Evolutionary conservation across 1,284 basidiomycete genomes (phyloP), one percentile per base, ranked within the genome.

Genomic region (Heterobasidion irregulare): DNA sequence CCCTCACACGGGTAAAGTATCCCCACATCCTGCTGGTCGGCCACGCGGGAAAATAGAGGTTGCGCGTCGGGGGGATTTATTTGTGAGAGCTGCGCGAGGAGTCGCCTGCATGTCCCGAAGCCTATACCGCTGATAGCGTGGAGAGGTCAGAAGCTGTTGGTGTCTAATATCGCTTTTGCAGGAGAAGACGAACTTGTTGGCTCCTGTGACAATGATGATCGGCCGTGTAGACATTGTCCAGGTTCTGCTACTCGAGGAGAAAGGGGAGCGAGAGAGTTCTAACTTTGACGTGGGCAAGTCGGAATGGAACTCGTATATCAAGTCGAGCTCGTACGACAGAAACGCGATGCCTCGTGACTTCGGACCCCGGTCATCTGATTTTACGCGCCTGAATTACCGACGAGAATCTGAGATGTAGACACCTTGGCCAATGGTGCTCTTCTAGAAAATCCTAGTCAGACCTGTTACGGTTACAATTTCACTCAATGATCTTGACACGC

Each of bases 61-160:
- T 66, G 64, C 0, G 78, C 74, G 63, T 86, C 84, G 15, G 73
- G 66, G 1, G 79, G 81, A 50, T 63, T 64, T 15, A 66, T 65
- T 33, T 75, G 72, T 6, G 82, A 82, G 18, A 94, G 75, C 64
- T 92, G 86, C 59, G 75, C 69, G 50, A 95, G 76, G 7, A 96
- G 78, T 52, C 91, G 84, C 57, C 89, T 82, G 70, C 92, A 94
- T 51, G 92, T 86, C 1, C 89, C 92, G 64, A 87, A 86, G 10
- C 92, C 93, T 34, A 94, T 78, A 55, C 93, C 92, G 53, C 93
- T 94, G 66, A 41, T n/a, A 38, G 36, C 26, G 35, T 52, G 46
- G 47, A 50, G 36, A 49, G 18, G 15, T 53, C 32, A 51, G 51
- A 16, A 47, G 18, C 54, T 50, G 36, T 18, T 26, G 5, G 26